Evolutionary conservation across 371 early-diverging fungal genomes (phyloP).

Genomic region (Cokeromyces recurvatus): DNA sequence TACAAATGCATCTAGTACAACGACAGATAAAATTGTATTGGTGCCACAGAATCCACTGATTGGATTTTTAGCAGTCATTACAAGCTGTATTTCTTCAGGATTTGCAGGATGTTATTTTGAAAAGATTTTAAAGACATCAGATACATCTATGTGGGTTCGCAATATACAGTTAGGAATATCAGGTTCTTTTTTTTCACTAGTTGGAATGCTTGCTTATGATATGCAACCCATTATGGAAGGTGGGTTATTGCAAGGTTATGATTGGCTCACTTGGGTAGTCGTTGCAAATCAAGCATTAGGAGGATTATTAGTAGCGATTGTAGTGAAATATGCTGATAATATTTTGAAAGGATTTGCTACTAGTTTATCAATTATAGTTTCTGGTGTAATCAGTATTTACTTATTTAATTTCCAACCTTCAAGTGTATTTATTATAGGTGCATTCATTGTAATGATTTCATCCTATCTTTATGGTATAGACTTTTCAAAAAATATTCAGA

Average conservation of each 20-base stretch:
- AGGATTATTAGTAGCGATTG: conserved; percentile 80
- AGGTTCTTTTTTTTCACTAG: conserved; percentile 55
- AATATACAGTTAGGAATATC: conserved; percentile 74
- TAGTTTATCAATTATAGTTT: conserved; percentile 82
- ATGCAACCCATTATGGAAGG: conserved; percentile 50
- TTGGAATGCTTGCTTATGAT: conserved; percentile 65
- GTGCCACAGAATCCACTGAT: conserved; percentile 46
- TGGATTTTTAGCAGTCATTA: conserved; percentile 58
- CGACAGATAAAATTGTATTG: conserved; percentile 16
- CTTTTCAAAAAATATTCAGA: conserved; percentile 10
- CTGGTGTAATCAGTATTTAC: conserved; percentile 67
- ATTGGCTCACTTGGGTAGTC: conserved; percentile 66
- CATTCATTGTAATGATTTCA: conserved; percentile 56
- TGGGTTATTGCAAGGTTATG: conserved; percentile 80
- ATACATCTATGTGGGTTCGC: conserved; percentile 73
- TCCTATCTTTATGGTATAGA: conserved; percentile 57
- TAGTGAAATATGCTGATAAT: conserved; percentile 89
- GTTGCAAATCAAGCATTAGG: conserved; percentile 80
- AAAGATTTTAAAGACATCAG: conserved; percentile 59
- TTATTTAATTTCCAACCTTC: conserved; percentile 73
- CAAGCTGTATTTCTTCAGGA: conserved; percentile 64
- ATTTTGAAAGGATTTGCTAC: conserved; percentile 88
- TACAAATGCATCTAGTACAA: conserved; percentile 2
- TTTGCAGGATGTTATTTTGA: conserved; percentile 74
- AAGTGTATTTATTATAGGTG: conserved; percentile 65